phyloP scores from a whole-genome alignment of 2,329 filamentous ascomycete species.

The Amylocarpus encephaloides region DNA sequence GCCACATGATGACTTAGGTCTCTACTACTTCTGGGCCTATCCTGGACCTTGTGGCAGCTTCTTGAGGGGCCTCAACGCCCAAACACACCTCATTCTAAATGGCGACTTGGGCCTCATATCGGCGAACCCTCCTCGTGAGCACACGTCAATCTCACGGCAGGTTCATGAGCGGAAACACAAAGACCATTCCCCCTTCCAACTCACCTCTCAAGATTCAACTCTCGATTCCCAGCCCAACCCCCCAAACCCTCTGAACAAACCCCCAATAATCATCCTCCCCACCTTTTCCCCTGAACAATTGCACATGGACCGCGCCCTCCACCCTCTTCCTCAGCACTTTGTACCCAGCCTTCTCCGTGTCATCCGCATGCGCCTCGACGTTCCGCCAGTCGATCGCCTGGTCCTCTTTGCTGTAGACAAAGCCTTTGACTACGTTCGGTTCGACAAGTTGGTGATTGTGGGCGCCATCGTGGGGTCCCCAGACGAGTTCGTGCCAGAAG shows the following conservation, averaged over 20 bases:
- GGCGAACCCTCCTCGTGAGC: too few relatives aligned
- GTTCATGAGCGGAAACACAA: too few relatives aligned
- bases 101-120: too few relatives aligned
- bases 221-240: conserved; percentile 5
- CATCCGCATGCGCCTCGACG: conserved; percentile 19
- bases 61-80: too few relatives aligned
- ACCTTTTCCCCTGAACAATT: conserved; percentile 22
- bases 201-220: too few relatives aligned
- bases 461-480: conserved; percentile 18
- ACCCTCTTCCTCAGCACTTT: conserved; percentile 18
- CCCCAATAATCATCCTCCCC: conserved; percentile 26
- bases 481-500: conserved; percentile 25
- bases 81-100: too few relatives aligned
- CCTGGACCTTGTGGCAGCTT: too few relatives aligned
- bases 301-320: conserved; percentile 22
- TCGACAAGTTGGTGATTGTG: conserved; percentile 16
- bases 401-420: conserved; percentile 28
- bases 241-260: conserved; percentile 21
- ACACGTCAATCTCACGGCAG: too few relatives aligned
- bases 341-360: conserved; percentile 19
- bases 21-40: too few relatives aligned
- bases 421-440: conserved; percentile 14
- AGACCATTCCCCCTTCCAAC: too few relatives aligned
- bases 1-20: too few relatives aligned
- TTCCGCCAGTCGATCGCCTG: conserved; percentile 20